Evolutionary conservation across 257 asterid species (phyloP).

Genomic region (Plantago major): DNA sequence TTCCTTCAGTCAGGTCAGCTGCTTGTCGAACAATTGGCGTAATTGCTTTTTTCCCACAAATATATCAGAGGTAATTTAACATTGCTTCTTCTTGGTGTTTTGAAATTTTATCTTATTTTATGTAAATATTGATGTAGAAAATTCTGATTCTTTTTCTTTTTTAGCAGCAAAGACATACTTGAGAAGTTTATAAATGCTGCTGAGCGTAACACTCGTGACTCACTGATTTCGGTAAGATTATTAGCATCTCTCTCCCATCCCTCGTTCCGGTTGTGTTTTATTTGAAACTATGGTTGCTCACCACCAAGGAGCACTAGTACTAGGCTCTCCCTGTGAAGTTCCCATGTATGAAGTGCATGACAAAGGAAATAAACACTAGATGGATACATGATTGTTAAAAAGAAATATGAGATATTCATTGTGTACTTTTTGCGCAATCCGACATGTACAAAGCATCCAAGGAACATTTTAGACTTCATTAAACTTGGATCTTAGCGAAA

Average conservation of each 20-base stretch:
- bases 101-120: background rate
- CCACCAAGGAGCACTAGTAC: background rate
- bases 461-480: too few species aligned
- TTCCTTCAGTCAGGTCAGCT: slow-evolving; percentile 85
- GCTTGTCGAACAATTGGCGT: slow-evolving; percentile 98
- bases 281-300: background rate
- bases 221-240: slow-evolving; percentile 64
- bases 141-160: slow-evolving; percentile 20
- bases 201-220: slow-evolving; percentile 49
- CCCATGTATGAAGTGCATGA: background rate
- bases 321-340: slow-evolving; percentile 1
- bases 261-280: background rate
- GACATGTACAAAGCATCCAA: too few species aligned
- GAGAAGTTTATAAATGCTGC: slow-evolving; percentile 68
- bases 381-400: too few species aligned
- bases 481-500: too few species aligned
- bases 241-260: slow-evolving; percentile 7
- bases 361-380: too few species aligned
- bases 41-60: slow-evolving; percentile 75
- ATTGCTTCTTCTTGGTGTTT: slow-evolving; percentile 13
- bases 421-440: too few species aligned
- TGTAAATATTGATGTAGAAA: background rate
- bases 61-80: slow-evolving; percentile 56
- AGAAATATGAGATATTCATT: too few species aligned
- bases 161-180: slow-evolving; percentile 57